Evolutionary conservation across 257 asterid species (phyloP).

Genomic region (Nicotiana benthamiana): DNA sequence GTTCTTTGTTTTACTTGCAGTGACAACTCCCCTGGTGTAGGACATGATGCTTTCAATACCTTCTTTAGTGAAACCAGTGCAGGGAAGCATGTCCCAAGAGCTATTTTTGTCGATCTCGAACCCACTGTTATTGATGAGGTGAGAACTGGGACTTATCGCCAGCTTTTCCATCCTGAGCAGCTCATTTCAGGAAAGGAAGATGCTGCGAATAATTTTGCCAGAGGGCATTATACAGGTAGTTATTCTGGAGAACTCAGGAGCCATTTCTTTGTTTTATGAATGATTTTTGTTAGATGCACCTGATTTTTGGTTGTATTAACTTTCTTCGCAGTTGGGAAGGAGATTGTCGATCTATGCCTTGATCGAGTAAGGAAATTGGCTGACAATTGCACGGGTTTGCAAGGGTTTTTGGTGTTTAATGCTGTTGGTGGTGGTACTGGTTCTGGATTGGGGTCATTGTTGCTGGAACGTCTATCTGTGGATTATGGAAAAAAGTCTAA

Average conservation of each 20-base stretch:
- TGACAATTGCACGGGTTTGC: slow-evolving; percentile 90
- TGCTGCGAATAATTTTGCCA: slow-evolving; percentile 87
- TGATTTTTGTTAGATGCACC: not conserved
- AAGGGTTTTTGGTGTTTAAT: slow-evolving; percentile 79
- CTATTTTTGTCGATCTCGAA: slow-evolving; percentile 83
- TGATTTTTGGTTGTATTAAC: slow-evolving; percentile 4
- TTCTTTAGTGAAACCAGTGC: slow-evolving; percentile 90
- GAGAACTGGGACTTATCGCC: slow-evolving; percentile 71
- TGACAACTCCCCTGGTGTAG: slow-evolving; percentile 57
- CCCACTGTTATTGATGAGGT: slow-evolving; percentile 92
- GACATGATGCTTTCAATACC: slow-evolving; percentile 84
- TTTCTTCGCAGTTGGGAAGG: slow-evolving; percentile 63
- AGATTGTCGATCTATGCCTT: slow-evolving; percentile 76
- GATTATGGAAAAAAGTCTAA: slow-evolving; percentile 87
- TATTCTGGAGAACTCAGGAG: not conserved
- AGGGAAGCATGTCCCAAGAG: slow-evolving; percentile 89
- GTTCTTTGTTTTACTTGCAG: slow-evolving; percentile 38
- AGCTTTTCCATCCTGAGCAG: slow-evolving; percentile 93
- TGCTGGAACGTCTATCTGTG: slow-evolving; percentile 76
- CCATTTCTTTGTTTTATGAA: not conserved
- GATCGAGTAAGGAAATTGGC: slow-evolving; percentile 88
- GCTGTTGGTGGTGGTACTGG: slow-evolving; percentile 97
- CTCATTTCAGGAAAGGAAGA: slow-evolving; percentile 94
- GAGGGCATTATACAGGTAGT: slow-evolving; percentile 85
- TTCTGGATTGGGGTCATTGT: slow-evolving; percentile 82